Conservation (phyloP, 108 stramenopile species). For the Epithemia pelagica region DNA sequence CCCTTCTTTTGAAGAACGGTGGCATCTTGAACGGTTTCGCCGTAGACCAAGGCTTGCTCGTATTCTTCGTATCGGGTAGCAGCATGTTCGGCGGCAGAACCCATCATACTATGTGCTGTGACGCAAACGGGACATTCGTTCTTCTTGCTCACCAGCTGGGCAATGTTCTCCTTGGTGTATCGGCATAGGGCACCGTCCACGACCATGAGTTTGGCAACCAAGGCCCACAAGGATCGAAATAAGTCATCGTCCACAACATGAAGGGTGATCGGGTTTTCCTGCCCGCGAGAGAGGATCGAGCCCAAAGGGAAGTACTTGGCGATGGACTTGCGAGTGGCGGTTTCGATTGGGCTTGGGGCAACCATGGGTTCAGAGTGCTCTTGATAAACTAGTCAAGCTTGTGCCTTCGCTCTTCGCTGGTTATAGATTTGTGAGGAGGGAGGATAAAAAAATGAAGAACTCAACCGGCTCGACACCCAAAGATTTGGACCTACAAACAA, state of each 20-base stretch:
- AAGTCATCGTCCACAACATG: slow-evolving; percentile 7
- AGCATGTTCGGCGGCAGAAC: neutral
- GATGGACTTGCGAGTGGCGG: slow-evolving; percentile 6
- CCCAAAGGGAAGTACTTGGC: slow-evolving; percentile 6
- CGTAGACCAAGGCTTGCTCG: slow-evolving; percentile 1
- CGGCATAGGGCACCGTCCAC: slow-evolving; percentile 6
- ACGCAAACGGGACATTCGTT: slow-evolving; percentile 5
- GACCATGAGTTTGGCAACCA: slow-evolving; percentile 9
- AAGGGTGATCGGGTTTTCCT: slow-evolving; percentile 4
- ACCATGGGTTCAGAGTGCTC: too few relatives aligned
- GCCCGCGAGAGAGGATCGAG: neutral
- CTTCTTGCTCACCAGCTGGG: slow-evolving; percentile 5
- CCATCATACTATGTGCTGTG: slow-evolving; percentile 4
- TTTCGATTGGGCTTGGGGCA: too few relatives aligned
- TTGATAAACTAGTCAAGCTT: too few relatives aligned
- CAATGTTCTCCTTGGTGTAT: slow-evolving; percentile 1
- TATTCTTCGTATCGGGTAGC: neutral
- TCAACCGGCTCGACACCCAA: too few relatives aligned
- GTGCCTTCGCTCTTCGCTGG: too few relatives aligned
- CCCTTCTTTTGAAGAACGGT: too few relatives aligned
- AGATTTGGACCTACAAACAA: too few relatives aligned
- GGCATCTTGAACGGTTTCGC: slow-evolving; percentile 2
- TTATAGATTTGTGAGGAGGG: too few relatives aligned
- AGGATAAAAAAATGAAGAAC: too few relatives aligned
- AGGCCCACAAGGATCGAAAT: slow-evolving; percentile 4